Conservation (phyloP, 2,329 filamentous ascomycete genomes). For the Apiospora saccharicola region DNA sequence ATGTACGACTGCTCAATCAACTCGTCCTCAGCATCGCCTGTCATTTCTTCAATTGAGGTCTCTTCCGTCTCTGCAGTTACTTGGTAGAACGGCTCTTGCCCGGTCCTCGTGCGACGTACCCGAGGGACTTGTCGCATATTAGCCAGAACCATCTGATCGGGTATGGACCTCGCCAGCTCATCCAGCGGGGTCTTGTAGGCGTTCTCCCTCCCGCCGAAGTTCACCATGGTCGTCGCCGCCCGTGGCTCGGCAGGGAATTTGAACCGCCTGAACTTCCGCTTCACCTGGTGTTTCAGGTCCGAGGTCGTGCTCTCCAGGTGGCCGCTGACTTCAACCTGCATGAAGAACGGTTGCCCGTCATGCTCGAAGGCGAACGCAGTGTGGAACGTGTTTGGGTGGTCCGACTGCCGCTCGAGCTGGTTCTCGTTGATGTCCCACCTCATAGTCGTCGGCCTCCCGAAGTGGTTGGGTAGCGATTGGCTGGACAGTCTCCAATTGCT, state of each 20-base stretch:
- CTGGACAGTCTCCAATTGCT: background rate
- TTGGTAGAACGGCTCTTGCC: background rate
- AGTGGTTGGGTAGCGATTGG: background rate
- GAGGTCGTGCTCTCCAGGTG: constrained; percentile 35
- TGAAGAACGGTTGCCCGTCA: constrained; percentile 39
- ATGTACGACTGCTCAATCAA: background rate
- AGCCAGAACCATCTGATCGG: background rate
- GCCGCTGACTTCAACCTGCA: constrained; percentile 41
- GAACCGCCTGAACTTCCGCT: constrained; percentile 34
- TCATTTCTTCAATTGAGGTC: background rate
- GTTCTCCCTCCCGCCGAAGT: constrained; percentile 33
- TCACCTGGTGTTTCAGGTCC: constrained; percentile 32
- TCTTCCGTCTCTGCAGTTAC: background rate
- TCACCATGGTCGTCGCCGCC: constrained; percentile 35
- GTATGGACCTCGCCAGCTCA: constrained; percentile 29
- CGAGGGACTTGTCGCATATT: background rate
- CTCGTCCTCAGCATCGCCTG: background rate
- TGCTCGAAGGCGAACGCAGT: constrained; percentile 44
- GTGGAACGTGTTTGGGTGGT: constrained; percentile 38
- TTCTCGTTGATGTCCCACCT: no score
- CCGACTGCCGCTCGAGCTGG: constrained; percentile 34
- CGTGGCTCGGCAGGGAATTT: constrained; percentile 27
- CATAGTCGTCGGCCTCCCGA: no score
- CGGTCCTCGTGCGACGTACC: background rate
- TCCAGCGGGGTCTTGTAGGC: constrained; percentile 33